These are phyloP conservation scores for Orbilia brochopaga DNA, from an alignment of 2,329 filamentous ascomycete genomes.

Conservation along the genomic window DNA sequence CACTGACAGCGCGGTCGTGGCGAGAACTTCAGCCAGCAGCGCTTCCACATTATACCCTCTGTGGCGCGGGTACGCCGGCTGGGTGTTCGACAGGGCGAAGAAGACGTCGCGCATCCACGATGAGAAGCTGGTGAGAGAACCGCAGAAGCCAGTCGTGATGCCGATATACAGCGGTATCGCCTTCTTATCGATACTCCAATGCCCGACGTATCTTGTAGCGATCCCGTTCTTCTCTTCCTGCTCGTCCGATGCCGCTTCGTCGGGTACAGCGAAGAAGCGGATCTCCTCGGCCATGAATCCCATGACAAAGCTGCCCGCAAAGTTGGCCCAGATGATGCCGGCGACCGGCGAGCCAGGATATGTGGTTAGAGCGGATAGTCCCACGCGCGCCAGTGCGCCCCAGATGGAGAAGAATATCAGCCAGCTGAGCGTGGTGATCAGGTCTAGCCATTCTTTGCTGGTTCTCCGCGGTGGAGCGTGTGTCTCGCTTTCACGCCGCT, in stretches of 20 bases:
- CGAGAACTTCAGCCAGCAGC: conserved; percentile 73
- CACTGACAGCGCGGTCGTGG: conserved; percentile 73
- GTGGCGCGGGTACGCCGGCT: conserved; percentile 64
- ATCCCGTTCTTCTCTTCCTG: conserved; percentile 58
- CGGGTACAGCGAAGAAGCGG: conserved; percentile 34
- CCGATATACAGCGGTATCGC: conserved; percentile 87
- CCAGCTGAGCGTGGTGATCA: conserved; percentile 66
- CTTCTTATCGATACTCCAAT: conserved; percentile 67
- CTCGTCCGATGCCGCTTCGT: neutral
- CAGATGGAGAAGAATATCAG: conserved; percentile 83
- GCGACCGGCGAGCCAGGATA: conserved; percentile 78
- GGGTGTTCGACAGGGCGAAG: conserved; percentile 75
- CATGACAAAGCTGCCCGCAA: conserved; percentile 79
- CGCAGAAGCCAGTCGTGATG: conserved; percentile 83
- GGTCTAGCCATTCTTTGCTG: conserved; percentile 15
- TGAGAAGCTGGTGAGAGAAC: conserved; percentile 89
- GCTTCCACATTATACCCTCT: conserved; percentile 85
- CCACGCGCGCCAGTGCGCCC: conserved; percentile 82
- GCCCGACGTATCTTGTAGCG: conserved; percentile 3
- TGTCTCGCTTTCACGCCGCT: neutral
- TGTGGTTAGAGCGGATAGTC: conserved; percentile 76
- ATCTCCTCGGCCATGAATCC: conserved; percentile 82
- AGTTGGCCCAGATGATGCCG: conserved; percentile 81
- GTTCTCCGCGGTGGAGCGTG: conserved; percentile 7
- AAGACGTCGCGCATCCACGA: conserved; percentile 82